Conservation (phyloP, 78 protist species). For the Monocercomonoides exilis region DNA sequence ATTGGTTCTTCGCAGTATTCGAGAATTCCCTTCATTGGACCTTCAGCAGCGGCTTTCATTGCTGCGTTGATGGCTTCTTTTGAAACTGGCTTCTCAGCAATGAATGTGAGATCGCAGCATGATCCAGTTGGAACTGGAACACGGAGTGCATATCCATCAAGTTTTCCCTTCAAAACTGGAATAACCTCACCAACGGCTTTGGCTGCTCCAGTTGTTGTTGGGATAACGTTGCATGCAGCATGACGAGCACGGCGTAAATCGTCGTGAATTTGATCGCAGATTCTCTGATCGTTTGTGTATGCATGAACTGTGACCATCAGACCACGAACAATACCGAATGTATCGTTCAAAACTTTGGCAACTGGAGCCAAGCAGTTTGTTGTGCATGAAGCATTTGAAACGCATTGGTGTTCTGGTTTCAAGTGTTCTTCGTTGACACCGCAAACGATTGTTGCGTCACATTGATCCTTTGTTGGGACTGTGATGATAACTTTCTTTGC, state of each 20-base stretch:
- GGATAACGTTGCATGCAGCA: conserved; percentile 56
- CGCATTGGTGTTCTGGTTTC: conserved; percentile 35
- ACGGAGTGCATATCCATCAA: conserved; percentile 61
- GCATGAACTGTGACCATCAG: conserved; percentile 69
- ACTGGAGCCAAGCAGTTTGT: conserved; percentile 99
- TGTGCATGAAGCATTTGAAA: conserved; percentile 97
- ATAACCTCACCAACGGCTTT: conserved; percentile 51
- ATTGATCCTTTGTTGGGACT: conserved; percentile 87
- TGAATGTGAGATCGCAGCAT: conserved; percentile 49
- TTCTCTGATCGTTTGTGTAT: conserved; percentile 52
- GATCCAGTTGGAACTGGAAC: conserved; percentile 59
- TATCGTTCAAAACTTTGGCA: conserved; percentile 85
- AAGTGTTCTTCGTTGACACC: conserved; percentile 85
- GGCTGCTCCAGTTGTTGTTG: conserved; percentile 67
- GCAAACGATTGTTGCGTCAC: conserved; percentile 93
- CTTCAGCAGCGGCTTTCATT: conserved; percentile 35
- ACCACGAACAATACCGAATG: conserved; percentile 89
- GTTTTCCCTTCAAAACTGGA: conserved; percentile 52
- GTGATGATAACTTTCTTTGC: conserved; percentile 97
- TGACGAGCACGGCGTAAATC: conserved; percentile 56
- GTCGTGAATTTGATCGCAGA: conserved; percentile 43
- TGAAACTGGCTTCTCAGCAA: conserved; percentile 24
- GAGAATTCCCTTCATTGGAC: conserved; percentile 15
- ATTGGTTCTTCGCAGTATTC: conserved; percentile 9
- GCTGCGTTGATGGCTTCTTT: conserved; percentile 50